Evolutionary conservation across 179 eudicot genomes (phyloP), one percentile per base, ranked within the genome.

Genomic region (Pouteria campechiana): DNA sequence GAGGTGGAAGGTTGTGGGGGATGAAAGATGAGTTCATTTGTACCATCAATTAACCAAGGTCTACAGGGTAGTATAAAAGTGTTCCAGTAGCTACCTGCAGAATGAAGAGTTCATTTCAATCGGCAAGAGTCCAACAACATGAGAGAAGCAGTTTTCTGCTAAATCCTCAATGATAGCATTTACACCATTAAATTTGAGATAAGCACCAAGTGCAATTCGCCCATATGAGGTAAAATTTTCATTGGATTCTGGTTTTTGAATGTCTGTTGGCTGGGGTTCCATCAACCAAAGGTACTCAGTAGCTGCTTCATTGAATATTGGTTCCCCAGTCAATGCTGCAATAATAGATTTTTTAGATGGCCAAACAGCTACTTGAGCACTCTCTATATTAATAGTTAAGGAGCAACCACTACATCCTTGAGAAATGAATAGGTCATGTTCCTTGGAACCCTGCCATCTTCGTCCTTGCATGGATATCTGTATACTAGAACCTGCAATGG

Each of bases 401-500:
- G n/a, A n/a, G n/a, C n/a, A n/a, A n/a, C n/a, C n/a, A n/a, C n/a
- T n/a, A n/a, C n/a, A n/a, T n/a, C n/a, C n/a, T n/a, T n/a, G n/a
- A n/a, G n/a, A n/a, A n/a, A n/a, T n/a, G n/a, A n/a, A n/a, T n/a
- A n/a, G n/a, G n/a, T n/a, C n/a, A n/a, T n/a, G n/a, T n/a, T 32
- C 48, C 61, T 53, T 44, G 23, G 32, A 57, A 32, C 34, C 55
- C 63, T 54, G 73, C 73, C 34, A 65, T 69, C 37, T 57, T 56
- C n/a, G n/a, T n/a, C n/a, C n/a, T n/a, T n/a, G n/a, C 57, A 71
- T 17, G 28, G 83, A 75, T 29, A 87, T 24, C 20, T 50, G 64
- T 55, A 83, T 36, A 19, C 34, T 63, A 44, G 85, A 85, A 37
- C 96, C 99, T 44, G 72, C 70, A 43, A 83, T 63, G 40, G 73